Percentiles rank a stretch among this genome's conserved stretches.
Conservation (phyloP, 2,329 filamentous ascomycete genomes). For the Aspergillus ustus region DNA sequence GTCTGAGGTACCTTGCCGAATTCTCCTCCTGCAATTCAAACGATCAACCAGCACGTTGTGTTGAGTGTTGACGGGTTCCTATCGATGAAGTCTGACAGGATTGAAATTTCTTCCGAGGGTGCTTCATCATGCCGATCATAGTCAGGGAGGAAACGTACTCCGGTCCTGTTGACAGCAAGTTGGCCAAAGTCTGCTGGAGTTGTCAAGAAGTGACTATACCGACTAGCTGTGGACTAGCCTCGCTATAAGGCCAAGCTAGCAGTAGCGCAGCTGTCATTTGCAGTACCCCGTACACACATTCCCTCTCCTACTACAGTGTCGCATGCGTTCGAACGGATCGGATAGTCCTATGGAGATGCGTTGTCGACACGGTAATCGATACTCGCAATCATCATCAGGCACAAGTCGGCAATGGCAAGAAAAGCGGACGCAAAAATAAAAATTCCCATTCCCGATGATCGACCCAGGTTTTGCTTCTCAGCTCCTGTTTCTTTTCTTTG, state of each 20-base stretch:
- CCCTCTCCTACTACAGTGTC: background rate
- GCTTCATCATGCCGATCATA: background rate
- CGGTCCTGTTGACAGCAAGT: background rate
- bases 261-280: background rate
- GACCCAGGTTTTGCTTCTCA: background rate
- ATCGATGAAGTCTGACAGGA: background rate
- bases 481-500: background rate
- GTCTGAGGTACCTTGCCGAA: background rate
- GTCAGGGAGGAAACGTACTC: background rate
- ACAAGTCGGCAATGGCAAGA: background rate
- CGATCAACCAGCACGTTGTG: background rate
- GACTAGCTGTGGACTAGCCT: background rate
- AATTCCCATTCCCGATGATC: background rate
- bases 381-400: background rate
- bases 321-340: background rate
- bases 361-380: background rate
- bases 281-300: background rate
- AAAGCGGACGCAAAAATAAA: background rate
- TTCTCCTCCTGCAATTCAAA: background rate
- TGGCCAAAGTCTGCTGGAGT: background rate
- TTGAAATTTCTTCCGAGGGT: background rate
- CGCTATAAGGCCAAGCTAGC: background rate
- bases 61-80: background rate
- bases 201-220: background rate
- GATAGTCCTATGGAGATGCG: background rate